These are phyloP conservation scores for Candida khao-thaluensis DNA, from an alignment of 805 yeast genomes.

Conservation along the genomic window DNA sequence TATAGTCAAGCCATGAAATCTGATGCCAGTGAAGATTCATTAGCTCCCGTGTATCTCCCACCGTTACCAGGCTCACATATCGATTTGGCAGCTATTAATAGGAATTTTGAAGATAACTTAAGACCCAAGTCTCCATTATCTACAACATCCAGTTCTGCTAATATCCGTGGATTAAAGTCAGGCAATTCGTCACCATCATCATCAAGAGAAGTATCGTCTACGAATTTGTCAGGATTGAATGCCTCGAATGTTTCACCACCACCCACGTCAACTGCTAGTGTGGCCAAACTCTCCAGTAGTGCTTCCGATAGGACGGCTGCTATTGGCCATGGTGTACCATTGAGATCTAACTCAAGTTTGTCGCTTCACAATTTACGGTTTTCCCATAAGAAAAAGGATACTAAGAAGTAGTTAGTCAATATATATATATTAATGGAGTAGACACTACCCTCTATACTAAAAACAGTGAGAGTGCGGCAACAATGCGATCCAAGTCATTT, in stretches of 20 bases:
- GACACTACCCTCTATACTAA: too few species aligned
- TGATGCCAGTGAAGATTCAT: constrained; percentile 41
- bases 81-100: constrained; percentile 30
- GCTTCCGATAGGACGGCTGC: constrained; percentile 33
- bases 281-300: constrained; percentile 27
- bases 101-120: constrained; percentile 25
- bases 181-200: constrained; percentile 16
- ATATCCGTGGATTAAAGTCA: not conserved
- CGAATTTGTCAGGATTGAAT: constrained; percentile 23
- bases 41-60: constrained; percentile 73
- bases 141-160: constrained; percentile 18
- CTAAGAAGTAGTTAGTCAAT: too few species aligned
- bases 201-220: constrained; percentile 29
- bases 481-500: constrained; percentile 23
- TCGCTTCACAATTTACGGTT: constrained; percentile 27
- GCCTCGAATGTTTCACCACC: constrained; percentile 10
- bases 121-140: constrained; percentile 15
- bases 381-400: constrained; percentile 31
- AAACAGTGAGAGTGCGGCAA: not conserved
- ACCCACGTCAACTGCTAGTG: constrained; percentile 10
- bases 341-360: constrained; percentile 15
- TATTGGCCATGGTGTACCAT: constrained; percentile 9
- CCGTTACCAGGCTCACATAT: constrained; percentile 44
- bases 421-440: too few species aligned
- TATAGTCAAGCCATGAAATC: constrained; percentile 74